Evolutionary conservation across 2,329 filamentous ascomycete species (phyloP).

Genomic region (Arthrobotrys sphaeroides): DNA sequence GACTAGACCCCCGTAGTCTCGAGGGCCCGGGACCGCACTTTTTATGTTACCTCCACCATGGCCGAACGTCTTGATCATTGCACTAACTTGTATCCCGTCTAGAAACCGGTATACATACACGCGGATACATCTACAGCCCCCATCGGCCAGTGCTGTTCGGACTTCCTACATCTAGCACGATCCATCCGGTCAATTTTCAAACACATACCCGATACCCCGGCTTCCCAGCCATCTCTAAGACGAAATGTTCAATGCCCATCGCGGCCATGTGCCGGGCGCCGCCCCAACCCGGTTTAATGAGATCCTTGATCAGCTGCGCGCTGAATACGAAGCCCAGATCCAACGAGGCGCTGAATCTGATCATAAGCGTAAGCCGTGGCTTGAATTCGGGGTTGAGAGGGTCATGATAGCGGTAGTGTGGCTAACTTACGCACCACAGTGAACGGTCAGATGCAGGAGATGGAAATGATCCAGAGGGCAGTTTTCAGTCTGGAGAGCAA

Average conservation of each 20-base stretch:
- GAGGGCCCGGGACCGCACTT: too few relatives aligned
- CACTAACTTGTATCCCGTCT: neutral
- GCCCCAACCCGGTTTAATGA: constrained; percentile 83
- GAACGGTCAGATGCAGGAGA: constrained; percentile 88
- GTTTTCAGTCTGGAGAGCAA: constrained; percentile 92
- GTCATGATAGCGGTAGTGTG: neutral
- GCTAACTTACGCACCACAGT: constrained; percentile 68
- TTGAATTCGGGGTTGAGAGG: neutral
- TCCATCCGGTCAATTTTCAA: neutral
- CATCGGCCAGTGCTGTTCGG: neutral
- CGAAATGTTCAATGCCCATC: constrained; percentile 86
- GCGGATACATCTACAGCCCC: neutral
- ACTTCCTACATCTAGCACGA: neutral
- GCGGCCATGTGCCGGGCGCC: constrained; percentile 73
- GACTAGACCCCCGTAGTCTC: neutral
- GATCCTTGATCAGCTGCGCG: constrained; percentile 87
- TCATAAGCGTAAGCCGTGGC: constrained; percentile 79
- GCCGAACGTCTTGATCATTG: neutral
- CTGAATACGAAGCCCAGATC: constrained; percentile 87
- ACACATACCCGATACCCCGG: constrained; percentile 15
- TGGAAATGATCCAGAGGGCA: constrained; percentile 92
- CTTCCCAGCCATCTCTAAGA: neutral
- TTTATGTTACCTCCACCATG: too few relatives aligned
- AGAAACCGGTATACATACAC: neutral
- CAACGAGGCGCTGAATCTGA: constrained; percentile 87